A percentile compares a stretch with the other conserved stretches of the same genome.
phyloP scores from a whole-genome alignment of 345 rosid species.

The Brassica carinata region DNA sequence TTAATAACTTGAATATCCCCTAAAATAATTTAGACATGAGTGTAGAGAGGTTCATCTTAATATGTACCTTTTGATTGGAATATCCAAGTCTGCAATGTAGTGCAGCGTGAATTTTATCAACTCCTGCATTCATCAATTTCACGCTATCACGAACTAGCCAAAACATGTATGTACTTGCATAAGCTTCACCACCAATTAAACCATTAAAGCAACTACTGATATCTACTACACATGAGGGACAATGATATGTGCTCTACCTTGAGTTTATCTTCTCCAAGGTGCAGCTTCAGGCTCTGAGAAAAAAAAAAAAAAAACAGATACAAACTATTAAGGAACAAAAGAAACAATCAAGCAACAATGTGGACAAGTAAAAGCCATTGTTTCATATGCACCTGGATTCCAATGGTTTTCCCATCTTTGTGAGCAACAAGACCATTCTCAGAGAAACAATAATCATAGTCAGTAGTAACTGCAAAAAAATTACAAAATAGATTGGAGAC shows the following conservation, averaged over 20 bases:
- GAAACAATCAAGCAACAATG: neutral
- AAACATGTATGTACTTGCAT: neutral
- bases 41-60: neutral
- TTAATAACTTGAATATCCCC: neutral
- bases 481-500: neutral
- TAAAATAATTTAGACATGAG: no score
- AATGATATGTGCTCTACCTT: conserved; percentile 52
- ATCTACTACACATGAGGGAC: conserved; percentile 5
- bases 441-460: conserved; percentile 89
- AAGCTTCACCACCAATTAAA: neutral
- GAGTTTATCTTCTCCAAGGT: conserved; percentile 84
- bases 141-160: conserved; percentile 3
- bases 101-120: conserved; percentile 79
- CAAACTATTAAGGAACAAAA: conserved; percentile 30
- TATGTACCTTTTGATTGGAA: conserved; percentile 87
- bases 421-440: conserved; percentile 99
- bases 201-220: neutral
- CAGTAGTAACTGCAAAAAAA: conserved; percentile 68
- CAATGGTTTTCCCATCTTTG: conserved; percentile 85
- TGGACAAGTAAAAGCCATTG: neutral
- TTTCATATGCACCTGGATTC: conserved; percentile 60
- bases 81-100: conserved; percentile 95
- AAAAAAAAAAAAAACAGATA: conserved; percentile 3
- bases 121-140: conserved; percentile 61
- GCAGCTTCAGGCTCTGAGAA: conserved; percentile 79